phyloP scores from a whole-genome alignment of 768 basidiomycete genomes.

The Cystoderma amianthinum region DNA sequence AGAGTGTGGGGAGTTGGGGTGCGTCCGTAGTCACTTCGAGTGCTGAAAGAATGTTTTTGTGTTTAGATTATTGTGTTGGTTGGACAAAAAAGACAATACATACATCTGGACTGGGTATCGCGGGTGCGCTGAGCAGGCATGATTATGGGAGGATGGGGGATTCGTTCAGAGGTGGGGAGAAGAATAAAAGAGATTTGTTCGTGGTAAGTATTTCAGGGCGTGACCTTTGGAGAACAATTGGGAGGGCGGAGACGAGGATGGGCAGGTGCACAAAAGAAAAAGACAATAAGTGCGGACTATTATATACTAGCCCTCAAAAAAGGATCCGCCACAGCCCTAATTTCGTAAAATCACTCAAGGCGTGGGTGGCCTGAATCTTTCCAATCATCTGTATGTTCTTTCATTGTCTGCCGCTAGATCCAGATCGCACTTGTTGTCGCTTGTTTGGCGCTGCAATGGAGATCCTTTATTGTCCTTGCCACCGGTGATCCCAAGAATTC shows the following conservation, averaged over 20 bases:
- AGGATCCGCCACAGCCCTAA: not conserved
- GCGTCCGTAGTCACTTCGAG: constrained; percentile 2
- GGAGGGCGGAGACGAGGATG: not conserved
- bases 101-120: not conserved
- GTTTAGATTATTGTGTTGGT: no score
- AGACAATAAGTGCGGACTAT: not conserved
- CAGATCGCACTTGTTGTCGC: not conserved
- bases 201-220: no score
- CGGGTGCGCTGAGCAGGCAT: constrained; percentile 1
- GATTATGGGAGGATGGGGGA: no score
- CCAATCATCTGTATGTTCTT: not conserved
- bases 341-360: not conserved
- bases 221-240: constrained; percentile 1
- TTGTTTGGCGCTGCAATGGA: constrained; percentile 1
- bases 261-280: not conserved
- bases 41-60: not conserved
- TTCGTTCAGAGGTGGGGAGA: no score
- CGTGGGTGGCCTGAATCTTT: not conserved
- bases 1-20: constrained; percentile 43
- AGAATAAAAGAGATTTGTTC: no score
- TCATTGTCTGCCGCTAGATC: not conserved
- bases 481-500: constrained; percentile 1
- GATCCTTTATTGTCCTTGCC: not conserved
- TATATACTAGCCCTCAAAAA: not conserved
- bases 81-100: not conserved